A percentile compares a stretch with the other conserved stretches of the same genome.
These are phyloP conservation scores for Truncatella angustata DNA, from an alignment of 2,329 filamentous ascomycete genomes.

Conservation along the genomic window DNA sequence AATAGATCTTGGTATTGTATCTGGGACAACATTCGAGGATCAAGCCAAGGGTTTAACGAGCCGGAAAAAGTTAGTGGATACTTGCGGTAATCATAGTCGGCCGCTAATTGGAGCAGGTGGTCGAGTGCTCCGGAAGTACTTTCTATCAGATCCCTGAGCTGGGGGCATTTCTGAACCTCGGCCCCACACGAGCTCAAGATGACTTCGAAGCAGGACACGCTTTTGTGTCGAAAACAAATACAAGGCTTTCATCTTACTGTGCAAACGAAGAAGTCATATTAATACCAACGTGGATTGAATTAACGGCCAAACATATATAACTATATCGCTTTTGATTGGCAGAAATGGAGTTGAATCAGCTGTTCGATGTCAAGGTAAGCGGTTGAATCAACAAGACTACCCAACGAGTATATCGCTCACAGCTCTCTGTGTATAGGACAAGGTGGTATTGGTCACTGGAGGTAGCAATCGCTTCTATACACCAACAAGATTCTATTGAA, in stretches of 20 bases:
- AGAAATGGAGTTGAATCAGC: conserved; percentile 51
- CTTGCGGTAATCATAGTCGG: too few species aligned
- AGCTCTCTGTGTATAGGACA: conserved; percentile 42
- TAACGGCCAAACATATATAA: neutral
- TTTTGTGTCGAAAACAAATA: neutral
- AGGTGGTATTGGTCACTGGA: conserved; percentile 58
- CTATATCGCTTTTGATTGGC: neutral
- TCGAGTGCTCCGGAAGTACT: too few species aligned
- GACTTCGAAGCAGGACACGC: neutral
- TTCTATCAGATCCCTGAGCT: neutral
- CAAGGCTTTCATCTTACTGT: neutral
- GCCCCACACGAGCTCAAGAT: neutral
- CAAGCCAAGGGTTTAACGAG: too few species aligned
- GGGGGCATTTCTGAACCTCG: conserved; percentile 2
- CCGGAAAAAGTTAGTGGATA: too few species aligned
- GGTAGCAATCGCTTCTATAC: conserved; percentile 24
- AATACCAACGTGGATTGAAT: too few species aligned
- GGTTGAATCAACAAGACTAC: conserved; percentile 6
- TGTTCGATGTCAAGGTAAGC: conserved; percentile 61
- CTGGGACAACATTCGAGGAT: too few species aligned
- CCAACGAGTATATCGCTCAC: too few species aligned
- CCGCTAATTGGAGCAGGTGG: too few species aligned
- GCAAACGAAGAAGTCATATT: too few species aligned
- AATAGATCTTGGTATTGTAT: too few species aligned
- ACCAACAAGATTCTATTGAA: neutral